Evolutionary conservation across 1,284 basidiomycete species (phyloP).

Genomic region (Phellopilus nigrolimitatus): DNA sequence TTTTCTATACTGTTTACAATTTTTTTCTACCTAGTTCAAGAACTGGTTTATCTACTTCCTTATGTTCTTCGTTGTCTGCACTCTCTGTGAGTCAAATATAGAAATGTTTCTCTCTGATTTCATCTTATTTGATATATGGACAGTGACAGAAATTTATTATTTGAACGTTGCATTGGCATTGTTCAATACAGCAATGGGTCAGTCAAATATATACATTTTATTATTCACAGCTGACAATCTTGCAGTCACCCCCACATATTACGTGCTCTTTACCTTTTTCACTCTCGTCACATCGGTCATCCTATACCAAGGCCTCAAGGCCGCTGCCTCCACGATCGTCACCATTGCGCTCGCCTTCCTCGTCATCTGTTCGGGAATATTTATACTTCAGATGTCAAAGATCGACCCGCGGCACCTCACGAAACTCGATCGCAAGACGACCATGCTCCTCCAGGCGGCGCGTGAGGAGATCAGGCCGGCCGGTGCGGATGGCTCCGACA

Average conservation of each 20-base stretch:
- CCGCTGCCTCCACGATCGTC: conserved; percentile 71
- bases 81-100: conserved; percentile 52
- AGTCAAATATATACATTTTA: conserved; percentile 22
- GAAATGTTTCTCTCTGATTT: conserved; percentile 17
- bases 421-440: conserved; percentile 78
- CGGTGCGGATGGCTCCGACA: conserved; percentile 31
- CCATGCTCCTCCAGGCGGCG: conserved; percentile 78
- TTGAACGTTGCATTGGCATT: conserved; percentile 95
- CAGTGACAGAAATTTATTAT: conserved; percentile 91
- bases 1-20: conserved; percentile 10
- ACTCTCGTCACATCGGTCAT: conserved; percentile 87
- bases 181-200: conserved; percentile 93
- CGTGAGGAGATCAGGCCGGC: conserved; percentile 54
- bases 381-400: conserved; percentile 95
- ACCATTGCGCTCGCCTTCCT: conserved; percentile 91
- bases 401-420: conserved; percentile 74
- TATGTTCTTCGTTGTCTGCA: conserved; percentile 79
- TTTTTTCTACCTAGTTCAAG: conserved; percentile 52
- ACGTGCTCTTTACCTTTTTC: conserved; percentile 71
- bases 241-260: conserved; percentile 53
- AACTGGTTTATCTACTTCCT: conserved; percentile 88
- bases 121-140: conserved; percentile 10
- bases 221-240: conserved; percentile 24
- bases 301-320: conserved; percentile 87
- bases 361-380: conserved; percentile 86